Base-by-base conservation (phyloP, 2,329 filamentous ascomycete genomes). In the Aspergillus sp. region DNA sequence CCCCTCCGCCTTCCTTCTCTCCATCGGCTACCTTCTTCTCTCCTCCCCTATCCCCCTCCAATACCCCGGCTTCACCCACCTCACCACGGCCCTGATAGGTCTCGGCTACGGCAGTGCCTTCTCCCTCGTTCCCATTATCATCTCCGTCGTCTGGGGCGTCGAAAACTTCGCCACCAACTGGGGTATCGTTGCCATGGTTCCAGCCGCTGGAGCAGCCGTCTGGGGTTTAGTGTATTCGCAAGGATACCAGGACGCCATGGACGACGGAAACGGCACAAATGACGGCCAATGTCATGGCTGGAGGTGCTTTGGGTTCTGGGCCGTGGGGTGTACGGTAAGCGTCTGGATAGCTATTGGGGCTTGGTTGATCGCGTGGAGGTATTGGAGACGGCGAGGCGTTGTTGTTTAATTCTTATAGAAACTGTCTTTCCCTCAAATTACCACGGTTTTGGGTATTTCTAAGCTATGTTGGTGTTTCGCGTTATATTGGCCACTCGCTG, bases 131-230 rank as follows among this genome's bases (percentile, higher is more conserved):
- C 95, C 95, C 2, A 93, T 98, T 65, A 91, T 98, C 59, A 90
- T 97, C 67, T 92, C 89, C n/a, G 92, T 97, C 8, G 94, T 99
- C 49, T 99, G 95, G 95, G 95, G 95, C 25, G 92, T 96, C 0
- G 93, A 98, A 80, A 99, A 98, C 74, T 98, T 99, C 73, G 95
- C 92, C 60, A 99, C 95, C 0, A 98, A 99, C 70, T 99, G 94
- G 88, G 95, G 95, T 8, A 93, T 98, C 62, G 88, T 98, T 7
- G 92, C 93, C 44, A 95, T 96, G 82, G 88, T 94, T 59, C 95
- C 95, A 2, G 95, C 95, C 0, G 78, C 90, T 0, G 95, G 94
- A 0, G 92, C 94, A 0, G 92, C 92, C 0, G 83, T 96, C 32
- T 99, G 94, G 92, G 92, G 93, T 0, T 76, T 95, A 0, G 80